A percentile compares a stretch with the other conserved stretches of the same genome.
phyloP scores from a whole-genome alignment of 2,329 filamentous ascomycete species.

The Diplodia mutila region DNA sequence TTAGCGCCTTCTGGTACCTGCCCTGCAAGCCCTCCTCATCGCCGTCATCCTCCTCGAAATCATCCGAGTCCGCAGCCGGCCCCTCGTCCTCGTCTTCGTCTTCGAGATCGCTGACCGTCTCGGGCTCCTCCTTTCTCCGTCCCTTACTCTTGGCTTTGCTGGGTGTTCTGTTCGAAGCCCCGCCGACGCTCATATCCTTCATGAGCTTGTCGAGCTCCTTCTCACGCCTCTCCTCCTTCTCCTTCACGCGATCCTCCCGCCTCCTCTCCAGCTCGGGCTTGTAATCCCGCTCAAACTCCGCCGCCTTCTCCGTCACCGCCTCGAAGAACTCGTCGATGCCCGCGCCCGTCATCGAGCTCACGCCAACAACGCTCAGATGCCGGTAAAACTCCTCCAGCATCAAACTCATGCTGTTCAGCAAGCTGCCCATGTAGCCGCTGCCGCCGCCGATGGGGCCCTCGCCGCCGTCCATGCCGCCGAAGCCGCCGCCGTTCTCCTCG shows the following conservation, averaged over 20 bases:
- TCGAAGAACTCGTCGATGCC: slow-evolving; percentile 93
- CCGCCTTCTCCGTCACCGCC: slow-evolving; percentile 81
- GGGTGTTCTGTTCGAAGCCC: slow-evolving; percentile 31
- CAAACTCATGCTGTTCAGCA: slow-evolving; percentile 96
- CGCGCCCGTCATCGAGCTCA: slow-evolving; percentile 88
- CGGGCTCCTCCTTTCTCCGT: slow-evolving; percentile 49
- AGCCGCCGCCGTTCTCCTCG: slow-evolving; percentile 78
- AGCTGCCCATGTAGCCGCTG: slow-evolving; percentile 92
- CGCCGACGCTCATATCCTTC: slow-evolving; percentile 77
- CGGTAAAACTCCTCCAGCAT: slow-evolving; percentile 98
- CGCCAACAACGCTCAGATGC: slow-evolving; percentile 88
- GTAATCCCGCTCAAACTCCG: slow-evolving; percentile 89
- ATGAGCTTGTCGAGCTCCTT: slow-evolving; percentile 90
- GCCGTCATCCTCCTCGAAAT: slow-evolving; percentile 59
- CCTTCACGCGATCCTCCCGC: slow-evolving; percentile 72
- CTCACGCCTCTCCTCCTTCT: slow-evolving; percentile 72
- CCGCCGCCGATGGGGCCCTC: slow-evolving; percentile 61
- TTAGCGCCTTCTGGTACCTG: slow-evolving; percentile 76
- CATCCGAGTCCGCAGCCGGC: slow-evolving; percentile 58
- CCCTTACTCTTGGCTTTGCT: slow-evolving; percentile 38
- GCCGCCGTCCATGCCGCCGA: slow-evolving; percentile 70
- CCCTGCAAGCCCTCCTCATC: slow-evolving; percentile 67
- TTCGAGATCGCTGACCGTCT: slow-evolving; percentile 56
- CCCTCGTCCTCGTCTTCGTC: slow-evolving; percentile 55
- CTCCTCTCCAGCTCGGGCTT: slow-evolving; percentile 85